Conservation (phyloP, 2,329 filamentous ascomycete genomes). For the Aspergillus novofumigatus region DNA sequence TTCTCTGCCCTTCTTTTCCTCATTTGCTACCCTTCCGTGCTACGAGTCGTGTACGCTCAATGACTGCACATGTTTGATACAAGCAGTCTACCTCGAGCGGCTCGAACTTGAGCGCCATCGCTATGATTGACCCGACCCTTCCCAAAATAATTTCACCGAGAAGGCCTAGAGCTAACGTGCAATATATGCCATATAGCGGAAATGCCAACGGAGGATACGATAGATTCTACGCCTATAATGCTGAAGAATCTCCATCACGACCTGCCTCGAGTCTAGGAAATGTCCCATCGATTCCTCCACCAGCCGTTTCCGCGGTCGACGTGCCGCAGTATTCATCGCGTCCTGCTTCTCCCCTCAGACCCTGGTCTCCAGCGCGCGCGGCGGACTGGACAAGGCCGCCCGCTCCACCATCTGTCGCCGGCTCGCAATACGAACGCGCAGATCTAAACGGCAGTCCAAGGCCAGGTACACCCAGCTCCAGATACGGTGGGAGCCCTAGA, state of each 20-base stretch:
- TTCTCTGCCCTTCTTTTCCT: background rate
- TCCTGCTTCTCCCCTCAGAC: slow-evolving; percentile 41
- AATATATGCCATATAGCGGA: slow-evolving; percentile 5
- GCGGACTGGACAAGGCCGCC: slow-evolving; percentile 69
- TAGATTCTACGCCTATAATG: slow-evolving; percentile 16
- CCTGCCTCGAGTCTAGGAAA: slow-evolving; percentile 41
- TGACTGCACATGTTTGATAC: background rate
- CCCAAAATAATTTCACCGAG: background rate
- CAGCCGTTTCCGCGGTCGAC: slow-evolving; percentile 31
- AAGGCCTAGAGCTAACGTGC: slow-evolving; percentile 14
- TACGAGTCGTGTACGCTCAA: background rate
- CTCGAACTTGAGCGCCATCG: background rate
- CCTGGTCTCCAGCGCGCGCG: slow-evolving; percentile 52
- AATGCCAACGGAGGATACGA: slow-evolving; percentile 8
- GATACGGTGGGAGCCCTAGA: slow-evolving; percentile 82
- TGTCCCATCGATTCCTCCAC: slow-evolving; percentile 39
- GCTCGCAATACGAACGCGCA: slow-evolving; percentile 73
- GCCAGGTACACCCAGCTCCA: slow-evolving; percentile 83
- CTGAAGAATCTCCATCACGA: slow-evolving; percentile 29
- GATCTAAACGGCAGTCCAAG: slow-evolving; percentile 87
- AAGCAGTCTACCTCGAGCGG: background rate
- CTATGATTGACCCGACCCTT: background rate
- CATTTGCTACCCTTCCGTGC: background rate
- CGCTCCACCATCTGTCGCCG: slow-evolving; percentile 60
- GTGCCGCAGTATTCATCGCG: slow-evolving; percentile 36